Evolutionary conservation across 2,329 filamentous ascomycete genomes (phyloP).

Genomic region (Curvularia sp.): DNA sequence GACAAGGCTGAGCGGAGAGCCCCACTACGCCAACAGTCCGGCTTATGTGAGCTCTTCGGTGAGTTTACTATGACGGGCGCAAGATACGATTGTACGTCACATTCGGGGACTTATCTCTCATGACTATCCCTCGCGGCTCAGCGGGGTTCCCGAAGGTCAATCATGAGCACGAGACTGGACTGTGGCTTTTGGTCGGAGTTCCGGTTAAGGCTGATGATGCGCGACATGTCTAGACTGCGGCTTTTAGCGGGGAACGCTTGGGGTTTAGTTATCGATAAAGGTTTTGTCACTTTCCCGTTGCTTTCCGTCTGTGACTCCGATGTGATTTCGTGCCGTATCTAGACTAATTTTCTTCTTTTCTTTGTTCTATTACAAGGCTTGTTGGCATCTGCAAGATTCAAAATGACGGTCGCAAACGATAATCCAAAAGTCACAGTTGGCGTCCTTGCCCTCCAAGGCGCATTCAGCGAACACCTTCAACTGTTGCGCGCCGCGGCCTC

Average conservation of each 20-base stretch:
- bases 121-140: slow-evolving; percentile 5
- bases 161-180: slow-evolving; percentile 9
- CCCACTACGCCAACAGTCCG: slow-evolving; percentile 1
- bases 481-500: slow-evolving; percentile 73
- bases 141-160: slow-evolving; percentile 16
- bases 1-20: slow-evolving; percentile 1
- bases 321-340: not conserved
- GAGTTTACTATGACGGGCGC: not conserved
- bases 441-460: slow-evolving; percentile 83
- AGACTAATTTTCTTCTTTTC: not conserved
- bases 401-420: slow-evolving; percentile 37
- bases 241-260: slow-evolving; percentile 10
- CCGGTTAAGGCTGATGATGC: slow-evolving; percentile 8
- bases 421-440: slow-evolving; percentile 59
- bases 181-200: slow-evolving; percentile 5
- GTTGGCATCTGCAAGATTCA: not conserved
- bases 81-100: slow-evolving; percentile 3
- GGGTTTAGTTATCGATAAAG: slow-evolving; percentile 25
- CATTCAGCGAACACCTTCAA: slow-evolving; percentile 85
- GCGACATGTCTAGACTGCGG: slow-evolving; percentile 8
- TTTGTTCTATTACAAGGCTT: slow-evolving; percentile 7
- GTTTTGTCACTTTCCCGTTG: slow-evolving; percentile 9
- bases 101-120: slow-evolving; percentile 7
- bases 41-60: slow-evolving; percentile 7
- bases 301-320: slow-evolving; percentile 17